Conservation (phyloP, 805 yeast species). For the Lipomyces kockii region DNA sequence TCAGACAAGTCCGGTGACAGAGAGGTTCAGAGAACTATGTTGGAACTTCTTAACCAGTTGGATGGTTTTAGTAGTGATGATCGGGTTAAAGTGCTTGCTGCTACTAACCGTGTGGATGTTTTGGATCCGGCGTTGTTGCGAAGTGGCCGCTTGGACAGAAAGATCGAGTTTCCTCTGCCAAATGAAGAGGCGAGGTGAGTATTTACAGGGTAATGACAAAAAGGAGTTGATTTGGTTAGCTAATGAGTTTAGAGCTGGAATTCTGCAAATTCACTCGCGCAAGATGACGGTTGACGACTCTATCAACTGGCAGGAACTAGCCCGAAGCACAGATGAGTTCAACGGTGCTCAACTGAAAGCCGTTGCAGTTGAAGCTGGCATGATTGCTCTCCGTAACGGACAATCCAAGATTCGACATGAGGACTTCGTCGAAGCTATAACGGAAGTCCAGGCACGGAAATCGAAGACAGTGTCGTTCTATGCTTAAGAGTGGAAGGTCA, state of each 20-base stretch:
- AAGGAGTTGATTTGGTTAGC: neutral
- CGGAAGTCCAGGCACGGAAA: constrained; percentile 98
- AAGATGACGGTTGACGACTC: constrained; percentile 91
- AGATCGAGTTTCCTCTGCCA: constrained; percentile 97
- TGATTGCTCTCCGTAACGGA: constrained; percentile 97
- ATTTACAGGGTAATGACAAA: neutral
- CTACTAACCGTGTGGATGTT: constrained; percentile 97
- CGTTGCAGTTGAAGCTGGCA: constrained; percentile 98
- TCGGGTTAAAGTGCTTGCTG: constrained; percentile 95
- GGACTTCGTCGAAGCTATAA: constrained; percentile 96
- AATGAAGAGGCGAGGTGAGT: constrained; percentile 83
- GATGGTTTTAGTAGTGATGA: constrained; percentile 99
- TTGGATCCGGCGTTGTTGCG: constrained; percentile 97
- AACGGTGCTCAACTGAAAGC: constrained; percentile 99
- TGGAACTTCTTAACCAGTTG: constrained; percentile 93
- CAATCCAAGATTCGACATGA: constrained; percentile 91
- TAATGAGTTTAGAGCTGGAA: constrained; percentile 63
- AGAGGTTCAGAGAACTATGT: constrained; percentile 99
- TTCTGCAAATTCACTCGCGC: constrained; percentile 94
- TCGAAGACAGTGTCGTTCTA: constrained; percentile 93
- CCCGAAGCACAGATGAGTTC: constrained; percentile 97
- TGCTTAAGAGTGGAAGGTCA: constrained; percentile 55
- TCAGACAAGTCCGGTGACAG: constrained; percentile 97
- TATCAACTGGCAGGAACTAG: constrained; percentile 97
- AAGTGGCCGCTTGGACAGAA: constrained; percentile 96